Percentiles rank a stretch among this genome's conserved stretches.
These are phyloP conservation scores for Carpinus fangiana DNA, from an alignment of 306 rosid species.

Conservation along the genomic window DNA sequence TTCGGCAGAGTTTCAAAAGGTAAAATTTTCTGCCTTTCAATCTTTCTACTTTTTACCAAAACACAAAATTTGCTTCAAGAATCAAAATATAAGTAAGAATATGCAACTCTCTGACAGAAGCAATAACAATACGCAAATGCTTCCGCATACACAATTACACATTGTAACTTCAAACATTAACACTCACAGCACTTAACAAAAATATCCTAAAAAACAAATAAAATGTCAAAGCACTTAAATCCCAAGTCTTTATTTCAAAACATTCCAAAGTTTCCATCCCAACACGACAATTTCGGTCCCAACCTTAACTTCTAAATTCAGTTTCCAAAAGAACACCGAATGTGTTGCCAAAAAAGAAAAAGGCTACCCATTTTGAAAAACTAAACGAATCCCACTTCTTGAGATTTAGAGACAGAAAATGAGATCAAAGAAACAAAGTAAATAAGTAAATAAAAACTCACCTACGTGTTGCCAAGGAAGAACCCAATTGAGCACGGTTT, in stretches of 20 bases:
- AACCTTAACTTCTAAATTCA: background rate
- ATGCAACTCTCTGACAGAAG: background rate
- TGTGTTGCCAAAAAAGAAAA: background rate
- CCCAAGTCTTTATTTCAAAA: background rate
- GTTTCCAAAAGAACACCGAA: background rate
- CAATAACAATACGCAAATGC: background rate
- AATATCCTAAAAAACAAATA: background rate
- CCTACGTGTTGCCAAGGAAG: background rate
- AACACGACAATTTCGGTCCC: background rate
- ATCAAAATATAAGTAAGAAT: background rate
- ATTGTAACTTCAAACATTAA: background rate
- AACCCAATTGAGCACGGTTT: background rate
- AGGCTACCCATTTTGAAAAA: background rate
- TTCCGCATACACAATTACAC: background rate
- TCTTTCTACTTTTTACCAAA: background rate
- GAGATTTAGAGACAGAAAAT: background rate
- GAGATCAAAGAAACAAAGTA: background rate
- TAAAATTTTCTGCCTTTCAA: background rate
- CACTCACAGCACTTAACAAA: background rate
- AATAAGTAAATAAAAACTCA: background rate
- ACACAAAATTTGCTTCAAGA: background rate
- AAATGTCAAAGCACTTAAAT: background rate
- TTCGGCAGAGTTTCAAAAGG: no score
- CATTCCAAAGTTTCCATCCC: background rate
- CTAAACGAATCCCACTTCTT: background rate